Conservation (phyloP, 441 rosid species). For the Croton setiger region DNA sequence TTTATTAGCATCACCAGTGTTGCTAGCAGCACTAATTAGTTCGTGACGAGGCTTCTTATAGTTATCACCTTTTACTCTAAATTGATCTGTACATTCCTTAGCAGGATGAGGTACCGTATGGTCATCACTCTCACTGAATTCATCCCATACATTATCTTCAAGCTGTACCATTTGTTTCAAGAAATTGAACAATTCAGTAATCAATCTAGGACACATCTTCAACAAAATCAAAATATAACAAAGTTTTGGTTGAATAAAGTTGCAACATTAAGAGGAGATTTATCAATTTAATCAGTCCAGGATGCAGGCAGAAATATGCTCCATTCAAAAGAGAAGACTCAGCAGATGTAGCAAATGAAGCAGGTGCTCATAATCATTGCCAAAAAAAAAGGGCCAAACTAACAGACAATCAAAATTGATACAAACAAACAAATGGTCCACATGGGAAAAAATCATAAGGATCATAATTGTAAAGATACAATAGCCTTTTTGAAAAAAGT, state of each 20-base stretch:
- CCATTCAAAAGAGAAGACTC: not conserved
- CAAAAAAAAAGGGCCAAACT: not conserved
- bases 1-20: constrained; percentile 30
- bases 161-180: constrained; percentile 41
- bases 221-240: not conserved
- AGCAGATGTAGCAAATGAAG: not conserved
- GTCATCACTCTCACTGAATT: constrained; percentile 53
- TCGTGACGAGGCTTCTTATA: constrained; percentile 48
- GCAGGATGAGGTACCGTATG: constrained; percentile 66
- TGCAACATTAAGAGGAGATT: not conserved
- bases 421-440: not conserved
- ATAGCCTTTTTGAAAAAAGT: not conserved
- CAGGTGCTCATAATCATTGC: not conserved
- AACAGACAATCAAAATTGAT: not conserved
- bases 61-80: constrained; percentile 33
- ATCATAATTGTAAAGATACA: not conserved
- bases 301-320: not conserved
- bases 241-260: not conserved
- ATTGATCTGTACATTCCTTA: constrained; percentile 34
- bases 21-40: constrained; percentile 31
- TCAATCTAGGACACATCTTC: not conserved
- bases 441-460: not conserved
- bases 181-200: constrained; percentile 17
- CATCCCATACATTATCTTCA: constrained; percentile 54
- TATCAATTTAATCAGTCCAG: not conserved